phyloP scores from a whole-genome alignment of 2,329 filamentous ascomycete genomes.

The Fusarium incarnatum region DNA sequence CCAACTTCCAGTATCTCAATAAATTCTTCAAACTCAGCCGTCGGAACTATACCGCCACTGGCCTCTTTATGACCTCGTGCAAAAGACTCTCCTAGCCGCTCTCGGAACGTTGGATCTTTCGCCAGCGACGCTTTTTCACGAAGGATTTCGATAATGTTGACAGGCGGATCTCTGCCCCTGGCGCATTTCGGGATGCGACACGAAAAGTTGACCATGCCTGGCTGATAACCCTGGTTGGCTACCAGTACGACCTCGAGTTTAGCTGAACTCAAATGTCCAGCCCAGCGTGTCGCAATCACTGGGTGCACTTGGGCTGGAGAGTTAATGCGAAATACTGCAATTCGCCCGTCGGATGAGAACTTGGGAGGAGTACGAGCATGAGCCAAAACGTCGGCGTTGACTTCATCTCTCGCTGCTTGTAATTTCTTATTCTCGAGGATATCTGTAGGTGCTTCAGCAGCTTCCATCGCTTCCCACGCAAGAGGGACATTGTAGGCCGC shows the following conservation, averaged over 20 bases:
- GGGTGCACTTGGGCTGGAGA: constrained; percentile 73
- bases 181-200: constrained; percentile 71
- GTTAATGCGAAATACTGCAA: constrained; percentile 72
- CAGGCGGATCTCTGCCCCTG: constrained; percentile 62
- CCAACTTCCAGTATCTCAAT: constrained; percentile 69
- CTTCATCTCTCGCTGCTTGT: constrained; percentile 65
- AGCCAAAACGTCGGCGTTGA: constrained; percentile 70
- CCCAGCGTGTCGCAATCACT: constrained; percentile 75
- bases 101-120: constrained; percentile 53
- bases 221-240: constrained; percentile 74
- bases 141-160: constrained; percentile 72
- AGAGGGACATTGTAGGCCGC: constrained; percentile 68
- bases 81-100: constrained; percentile 71
- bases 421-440: constrained; percentile 63
- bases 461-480: constrained; percentile 69
- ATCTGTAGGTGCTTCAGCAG: constrained; percentile 62
- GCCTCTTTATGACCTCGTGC: constrained; percentile 76
- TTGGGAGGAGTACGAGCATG: constrained; percentile 72
- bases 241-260: constrained; percentile 73
- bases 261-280: constrained; percentile 67
- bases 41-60: constrained; percentile 71
- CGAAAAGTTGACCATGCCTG: constrained; percentile 74
- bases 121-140: constrained; percentile 61
- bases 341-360: constrained; percentile 70
- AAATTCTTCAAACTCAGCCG: constrained; percentile 72